Evolutionary conservation across 2,329 filamentous ascomycete genomes (phyloP), one percentile per base, ranked within the genome.

Genomic region (Ascochyta pisi): DNA sequence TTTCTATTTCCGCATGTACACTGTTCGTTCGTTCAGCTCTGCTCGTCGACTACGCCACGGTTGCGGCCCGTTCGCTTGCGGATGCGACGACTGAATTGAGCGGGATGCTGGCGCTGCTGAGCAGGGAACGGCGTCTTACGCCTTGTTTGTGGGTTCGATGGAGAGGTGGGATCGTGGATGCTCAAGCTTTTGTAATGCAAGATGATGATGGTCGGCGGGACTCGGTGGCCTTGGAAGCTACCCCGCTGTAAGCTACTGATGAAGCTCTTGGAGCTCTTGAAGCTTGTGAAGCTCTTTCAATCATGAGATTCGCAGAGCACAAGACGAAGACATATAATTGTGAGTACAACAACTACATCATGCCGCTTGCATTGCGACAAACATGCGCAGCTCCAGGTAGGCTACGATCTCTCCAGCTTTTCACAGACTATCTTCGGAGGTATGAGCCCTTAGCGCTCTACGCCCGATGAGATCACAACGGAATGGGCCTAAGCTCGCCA

Each of bases 181-280:
- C 19, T 42, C 47, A 41, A 50, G 42, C 41, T 46, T 41, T 38
- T 26, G 37, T 16, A 22, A 31, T 50, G 53, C 53, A 42, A n/a
- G 53, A 19, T 19, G 19, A 19, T 19, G 19, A 42, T 54, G 33
- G 42, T 19, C 13, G 42, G 16, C 19, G 4, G 52, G 48, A 23
- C 47, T n/a, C n/a, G n/a, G n/a, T n/a, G n/a, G n/a, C n/a, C n/a
- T 15, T 37, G 46, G 46, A 48, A 59, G 58, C 58, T 61, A 61
- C 58, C 55, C 61, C 61, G 42, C 60, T 35, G 42, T 43, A 41
- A 55, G 54, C 57, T 57, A 56, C 29, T 51, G 40, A 34, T 43
- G 48, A 40, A 50, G 31, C 44, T 41, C 34, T 55, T 49, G 35
- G n/a, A 41, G 46, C 42, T 52, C 26, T 52, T 24, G 35, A n/a